phyloP scores from a whole-genome alignment of 2,329 filamentous ascomycete species.

The Didymella arachidicola region DNA sequence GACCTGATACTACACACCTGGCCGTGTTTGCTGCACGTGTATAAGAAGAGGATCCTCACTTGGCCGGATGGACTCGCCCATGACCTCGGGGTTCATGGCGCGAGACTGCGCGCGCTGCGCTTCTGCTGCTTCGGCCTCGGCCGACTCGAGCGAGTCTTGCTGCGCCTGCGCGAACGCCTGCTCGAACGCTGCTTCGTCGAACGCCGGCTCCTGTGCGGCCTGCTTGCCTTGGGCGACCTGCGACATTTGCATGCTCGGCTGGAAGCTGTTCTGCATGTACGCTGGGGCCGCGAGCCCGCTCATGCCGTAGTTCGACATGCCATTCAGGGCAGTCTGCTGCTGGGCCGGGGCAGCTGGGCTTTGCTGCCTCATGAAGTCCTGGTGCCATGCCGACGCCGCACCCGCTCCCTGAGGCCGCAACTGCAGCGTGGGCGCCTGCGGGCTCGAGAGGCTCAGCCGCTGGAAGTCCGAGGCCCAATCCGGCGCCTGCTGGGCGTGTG shows the following conservation, averaged over 20 bases:
- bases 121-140: conserved; percentile 27
- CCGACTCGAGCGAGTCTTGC: conserved; percentile 49
- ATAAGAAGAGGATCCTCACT: conserved; percentile 44
- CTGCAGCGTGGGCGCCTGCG: conserved; percentile 57
- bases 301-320: conserved; percentile 41
- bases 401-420: conserved; percentile 49
- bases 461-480: conserved; percentile 62
- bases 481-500: conserved; percentile 46
- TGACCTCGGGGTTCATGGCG: conserved; percentile 26
- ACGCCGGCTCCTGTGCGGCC: conserved; percentile 50
- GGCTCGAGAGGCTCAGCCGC: conserved; percentile 53
- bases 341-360: conserved; percentile 41
- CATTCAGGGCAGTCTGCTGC: conserved; percentile 39
- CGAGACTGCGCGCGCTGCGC: conserved; percentile 21
- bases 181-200: conserved; percentile 65
- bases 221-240: conserved; percentile 46
- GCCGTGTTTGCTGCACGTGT: conserved; percentile 44
- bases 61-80: conserved; percentile 29
- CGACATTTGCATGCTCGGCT: conserved; percentile 31
- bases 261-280: conserved; percentile 37
- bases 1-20: conserved; percentile 40
- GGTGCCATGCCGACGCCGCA: conserved; percentile 62
- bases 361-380: conserved; percentile 63
- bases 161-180: conserved; percentile 61
- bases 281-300: conserved; percentile 35